Evolutionary conservation across 495 filamentous ascomycete species (phyloP).

Genomic region (Penicillium verhagenii): DNA sequence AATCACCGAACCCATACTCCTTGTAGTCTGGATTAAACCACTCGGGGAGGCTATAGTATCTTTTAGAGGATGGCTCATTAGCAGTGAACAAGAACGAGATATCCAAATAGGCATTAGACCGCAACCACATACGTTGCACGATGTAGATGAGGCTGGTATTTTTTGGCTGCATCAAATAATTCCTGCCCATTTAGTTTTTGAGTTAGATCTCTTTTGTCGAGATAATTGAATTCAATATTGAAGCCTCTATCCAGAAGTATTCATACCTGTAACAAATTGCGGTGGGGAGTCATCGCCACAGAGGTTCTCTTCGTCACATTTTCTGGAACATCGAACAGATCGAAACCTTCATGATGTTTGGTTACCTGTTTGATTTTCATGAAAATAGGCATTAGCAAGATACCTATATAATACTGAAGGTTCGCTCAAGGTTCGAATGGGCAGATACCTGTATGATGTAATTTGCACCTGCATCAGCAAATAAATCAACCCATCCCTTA

Average conservation of each 20-base stretch:
- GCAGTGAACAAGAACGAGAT: no score
- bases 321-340: conserved; percentile 48
- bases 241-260: neutral
- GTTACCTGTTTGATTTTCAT: conserved; percentile 53
- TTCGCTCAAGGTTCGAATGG: no score
- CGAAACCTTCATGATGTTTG: conserved; percentile 56
- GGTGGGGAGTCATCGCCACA: conserved; percentile 41
- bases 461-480: conserved; percentile 51
- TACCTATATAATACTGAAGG: no score
- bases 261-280: conserved; percentile 31
- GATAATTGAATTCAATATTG: neutral
- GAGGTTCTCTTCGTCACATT: conserved; percentile 46
- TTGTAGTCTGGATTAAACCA: conserved; percentile 56
- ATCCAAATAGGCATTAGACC: no score
- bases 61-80: neutral
- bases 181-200: no score
- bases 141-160: conserved; percentile 48
- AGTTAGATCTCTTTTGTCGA: neutral
- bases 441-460: conserved; percentile 60
- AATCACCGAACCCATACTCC: conserved; percentile 41
- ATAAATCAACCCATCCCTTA: conserved; percentile 56
- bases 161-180: conserved; percentile 49
- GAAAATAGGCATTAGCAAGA: no score
- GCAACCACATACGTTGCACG: conserved; percentile 32
- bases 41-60: conserved; percentile 54